phyloP scores from a whole-genome alignment of 2,329 filamentous ascomycete genomes.

The Ophiostoma montium region DNA sequence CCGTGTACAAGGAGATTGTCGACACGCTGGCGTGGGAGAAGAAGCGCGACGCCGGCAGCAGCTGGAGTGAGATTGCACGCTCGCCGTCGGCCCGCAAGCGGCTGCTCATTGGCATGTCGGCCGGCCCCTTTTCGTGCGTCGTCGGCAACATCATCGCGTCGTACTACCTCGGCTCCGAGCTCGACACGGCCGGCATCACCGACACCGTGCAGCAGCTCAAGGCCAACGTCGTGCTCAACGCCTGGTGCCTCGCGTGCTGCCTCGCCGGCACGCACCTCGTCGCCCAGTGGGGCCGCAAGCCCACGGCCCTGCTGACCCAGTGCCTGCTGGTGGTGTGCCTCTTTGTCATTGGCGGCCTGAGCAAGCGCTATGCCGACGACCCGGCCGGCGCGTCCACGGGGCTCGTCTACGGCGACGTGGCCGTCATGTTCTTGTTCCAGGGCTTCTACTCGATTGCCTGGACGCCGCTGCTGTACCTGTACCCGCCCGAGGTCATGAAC shows the following conservation, averaged over 20 bases:
- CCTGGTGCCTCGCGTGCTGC: conserved; percentile 33
- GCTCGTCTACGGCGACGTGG: conserved; percentile 35
- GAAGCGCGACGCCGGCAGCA: conserved; percentile 21
- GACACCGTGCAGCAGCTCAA: conserved; percentile 28
- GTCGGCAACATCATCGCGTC: conserved; percentile 27
- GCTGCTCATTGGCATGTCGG: conserved; percentile 24
- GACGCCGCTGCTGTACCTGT: conserved; percentile 42
- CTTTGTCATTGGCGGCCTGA: conserved; percentile 34
- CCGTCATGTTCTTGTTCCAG: conserved; percentile 35
- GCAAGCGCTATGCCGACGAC: conserved; percentile 25
- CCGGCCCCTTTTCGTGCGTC: conserved; percentile 19
- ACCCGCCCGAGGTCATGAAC: conserved; percentile 34
- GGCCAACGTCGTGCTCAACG: conserved; percentile 36
- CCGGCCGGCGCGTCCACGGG: conserved; percentile 32
- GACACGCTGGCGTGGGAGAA: conserved; percentile 32
- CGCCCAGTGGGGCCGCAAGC: conserved; percentile 26
- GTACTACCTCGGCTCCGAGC: conserved; percentile 27
- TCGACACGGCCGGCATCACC: conserved; percentile 32
- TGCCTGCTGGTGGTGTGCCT: conserved; percentile 24
- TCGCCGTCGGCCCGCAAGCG: conserved; percentile 23
- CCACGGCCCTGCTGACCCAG: conserved; percentile 26
- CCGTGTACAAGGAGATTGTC: conserved; percentile 30
- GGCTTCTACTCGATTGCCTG: conserved; percentile 31
- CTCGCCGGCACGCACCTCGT: conserved; percentile 29
- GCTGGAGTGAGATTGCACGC: conserved; percentile 22